phyloP scores from a whole-genome alignment of 2,329 filamentous ascomycete genomes.

The Fulvia fulva region DNA sequence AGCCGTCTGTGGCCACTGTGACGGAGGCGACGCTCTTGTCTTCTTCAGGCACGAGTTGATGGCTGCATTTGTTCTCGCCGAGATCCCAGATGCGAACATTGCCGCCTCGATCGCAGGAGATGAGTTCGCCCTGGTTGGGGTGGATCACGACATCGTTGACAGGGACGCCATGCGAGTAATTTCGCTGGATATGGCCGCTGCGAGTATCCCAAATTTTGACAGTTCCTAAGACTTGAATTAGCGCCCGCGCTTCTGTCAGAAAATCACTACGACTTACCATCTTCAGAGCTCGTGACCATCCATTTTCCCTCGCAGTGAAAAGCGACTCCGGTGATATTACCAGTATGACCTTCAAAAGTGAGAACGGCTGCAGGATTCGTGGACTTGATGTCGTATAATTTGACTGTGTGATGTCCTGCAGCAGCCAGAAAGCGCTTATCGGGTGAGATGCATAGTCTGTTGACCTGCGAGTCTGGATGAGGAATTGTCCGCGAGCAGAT shows the following conservation, averaged over 20 bases:
- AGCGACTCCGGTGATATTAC: conserved; percentile 91
- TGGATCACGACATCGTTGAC: conserved; percentile 99
- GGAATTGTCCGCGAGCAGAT: conserved; percentile 98
- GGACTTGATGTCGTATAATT: conserved; percentile 97
- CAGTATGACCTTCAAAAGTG: conserved; percentile 92
- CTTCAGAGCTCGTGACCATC: conserved; percentile 98
- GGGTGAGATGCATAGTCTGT: conserved; percentile 94
- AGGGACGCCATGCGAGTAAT: conserved; percentile 82
- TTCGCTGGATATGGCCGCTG: conserved; percentile 79
- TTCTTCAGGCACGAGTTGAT: conserved; percentile 93
- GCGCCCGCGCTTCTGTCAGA: neutral
- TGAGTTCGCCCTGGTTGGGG: conserved; percentile 96
- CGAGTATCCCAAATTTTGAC: conserved; percentile 97
- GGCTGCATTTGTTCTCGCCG: conserved; percentile 93
- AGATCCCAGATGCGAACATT: conserved; percentile 95
- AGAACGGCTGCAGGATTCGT: conserved; percentile 93
- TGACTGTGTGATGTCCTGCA: conserved; percentile 77
- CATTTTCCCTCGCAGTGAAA: conserved; percentile 99
- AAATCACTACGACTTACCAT: conserved; percentile 51
- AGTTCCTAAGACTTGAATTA: conserved; percentile 45
- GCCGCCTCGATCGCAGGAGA: conserved; percentile 88
- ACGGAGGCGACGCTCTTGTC: conserved; percentile 92
- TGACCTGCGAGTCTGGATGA: conserved; percentile 96
- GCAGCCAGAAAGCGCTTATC: conserved; percentile 94
- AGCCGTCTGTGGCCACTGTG: conserved; percentile 91